Evolutionary conservation across 768 basidiomycete genomes (phyloP), one percentile per base, ranked within the genome.

Genomic region (Cystofilobasidium capitatum): DNA sequence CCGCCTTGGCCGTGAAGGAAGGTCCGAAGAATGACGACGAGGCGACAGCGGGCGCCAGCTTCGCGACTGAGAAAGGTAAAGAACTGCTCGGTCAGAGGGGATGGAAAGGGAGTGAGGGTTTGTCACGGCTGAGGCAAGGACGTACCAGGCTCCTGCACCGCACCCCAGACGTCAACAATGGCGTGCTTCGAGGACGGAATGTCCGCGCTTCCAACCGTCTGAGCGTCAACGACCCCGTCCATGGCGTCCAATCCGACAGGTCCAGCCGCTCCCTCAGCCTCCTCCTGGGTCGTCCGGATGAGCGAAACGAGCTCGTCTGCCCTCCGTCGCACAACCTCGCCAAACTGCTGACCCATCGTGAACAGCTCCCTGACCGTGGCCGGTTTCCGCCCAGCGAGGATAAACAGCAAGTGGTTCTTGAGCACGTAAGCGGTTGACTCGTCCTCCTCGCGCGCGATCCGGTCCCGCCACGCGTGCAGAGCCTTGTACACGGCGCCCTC

Each of bases 381-480:
- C 16, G 90, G 89, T 9, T 83, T 81, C 31, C 81, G 80, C 13
- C 36, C 39, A n/a, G 67, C 70, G 72, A 90, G n/a, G 29, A 36
- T 20, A 35, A 91, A 88, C 31, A 91, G 74, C 72, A 82, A 80
- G 70, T 89, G 88, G 71, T 89, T 89, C 42, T 85, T 81, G 14
- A 91, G 78, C 22, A 91, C 83, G 74, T 86, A 89, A 77, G 87
- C 87, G 37, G 58, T 71, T 24, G 67, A 61, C 77, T 96, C 92
- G 74, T 97, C 93, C 72, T 91, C 88, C 65, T 86, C 84, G 59
- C 89, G 80, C 2, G 89, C 88, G 1, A 85, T 78, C 14, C 75
- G 73, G 75, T 97, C 92, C 67, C 93, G 81, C 93, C 92, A 97
- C 39, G 78, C 80, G 76, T 93, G 89, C 16, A 94, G 79, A 2